Base-by-base conservation (phyloP, 2,329 filamentous ascomycete species). In the Teratosphaeria nubilosa region DNA sequence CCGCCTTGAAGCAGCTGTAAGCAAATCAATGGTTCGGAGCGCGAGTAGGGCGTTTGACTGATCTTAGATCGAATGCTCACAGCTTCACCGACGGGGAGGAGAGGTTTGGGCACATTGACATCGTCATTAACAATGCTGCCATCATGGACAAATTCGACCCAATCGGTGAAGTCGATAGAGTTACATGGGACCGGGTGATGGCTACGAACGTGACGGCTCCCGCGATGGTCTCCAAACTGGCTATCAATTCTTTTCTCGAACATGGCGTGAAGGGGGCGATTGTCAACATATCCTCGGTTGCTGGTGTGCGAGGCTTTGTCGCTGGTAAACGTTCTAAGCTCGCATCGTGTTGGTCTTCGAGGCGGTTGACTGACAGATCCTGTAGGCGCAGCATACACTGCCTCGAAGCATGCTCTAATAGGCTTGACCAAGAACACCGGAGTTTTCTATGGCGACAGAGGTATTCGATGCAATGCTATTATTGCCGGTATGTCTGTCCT, bases 341-440 rank as follows among this genome's bases (percentile, higher is more conserved):
- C 13, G 34, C 34, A 41, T 41, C 34, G 16, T 16, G 16, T 76
- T 66, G 54, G 68, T 66, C 25, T 45, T 22, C 6, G 7, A 13
- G 32, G 14, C 30, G 20, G 13, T 55, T 22, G 7, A 66, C 45
- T 58, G 34, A 63, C 41, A 5, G 11, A 30, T 9, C 31, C 14
- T n/a, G 20, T 27, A 58, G 60, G 61, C 25, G 59, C 61, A 5
- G 62, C 62, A 7, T 63, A 82, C 65, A 81, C 79, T 0, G 74
- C 76, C 0, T 76, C 73, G 68, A 82, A 83, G 69, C 80, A 82
- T 63, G 81, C 77, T 10, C 66, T 83, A 14, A 64, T 81, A 2
- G 81, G 78, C 1, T 68, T 84, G 58, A 82, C 80, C 14, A 80
- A 79, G 68, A 84, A 80, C 69, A 85, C 80, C 14, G 82, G 81